Evolutionary conservation across 805 yeast genomes (phyloP), one percentile per base, ranked within the genome.

Genomic region (Candida alai): DNA sequence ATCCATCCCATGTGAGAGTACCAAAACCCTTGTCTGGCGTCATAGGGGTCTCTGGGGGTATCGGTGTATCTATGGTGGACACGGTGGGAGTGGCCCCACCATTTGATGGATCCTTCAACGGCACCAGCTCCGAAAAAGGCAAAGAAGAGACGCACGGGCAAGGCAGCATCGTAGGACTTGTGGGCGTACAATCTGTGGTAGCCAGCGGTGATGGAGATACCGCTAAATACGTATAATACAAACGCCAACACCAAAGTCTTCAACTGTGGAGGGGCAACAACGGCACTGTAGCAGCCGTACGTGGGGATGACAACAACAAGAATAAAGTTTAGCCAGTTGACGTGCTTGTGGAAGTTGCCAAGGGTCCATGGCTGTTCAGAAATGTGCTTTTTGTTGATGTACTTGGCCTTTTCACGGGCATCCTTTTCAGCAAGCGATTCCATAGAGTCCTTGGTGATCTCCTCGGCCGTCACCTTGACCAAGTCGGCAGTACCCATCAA

Each of bases 51-150:
- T 67, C 90, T 76, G 37, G 60, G 48, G 18, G 93, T 84, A 61
- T 84, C 94, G 4, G 93, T 84, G 62, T 82, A 84, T 66, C 94
- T 73, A 64, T 84, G 94, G 58, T 84, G 94, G 37, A 84, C 72
- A 73, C 94, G 75, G 62, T 84, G 94, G 34, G 83, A 73, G 56
- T 84, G 93, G 30, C 82, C 76, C 94, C 94, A 84, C 93, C 93
- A 84, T 60, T 84, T 84, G 58, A 84, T 78, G 26, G 90, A 82
- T 45, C 94, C 94, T 58, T 84, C 88, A 31, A 84, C 78, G 36
- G 88, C 77, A 27, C 88, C 84, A 21, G 90, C 86, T 43, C 94
- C 94, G 49, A 84, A 84, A 18, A 81, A 58, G 5, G 90, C 94
- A 52, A 62, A 82, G 46, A 80, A 75, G 27, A 81, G 51, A 45